Conservation (phyloP, 805 yeast genomes). For the Candida anglica region DNA sequence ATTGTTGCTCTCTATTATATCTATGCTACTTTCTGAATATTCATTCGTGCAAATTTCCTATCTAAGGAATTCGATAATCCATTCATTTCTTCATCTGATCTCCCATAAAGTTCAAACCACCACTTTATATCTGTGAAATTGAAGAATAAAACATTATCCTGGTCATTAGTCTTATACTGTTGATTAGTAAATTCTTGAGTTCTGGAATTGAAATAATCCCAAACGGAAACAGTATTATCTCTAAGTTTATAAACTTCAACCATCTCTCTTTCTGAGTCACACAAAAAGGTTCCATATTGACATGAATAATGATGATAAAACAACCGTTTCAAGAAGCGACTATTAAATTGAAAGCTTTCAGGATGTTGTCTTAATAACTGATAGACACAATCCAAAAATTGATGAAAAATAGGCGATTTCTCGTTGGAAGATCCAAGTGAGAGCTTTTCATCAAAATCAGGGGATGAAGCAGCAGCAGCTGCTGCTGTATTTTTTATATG, state of each 20-base stretch:
- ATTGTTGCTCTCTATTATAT: too few relatives aligned
- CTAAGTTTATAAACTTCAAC: conserved; percentile 31
- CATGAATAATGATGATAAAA: conserved; percentile 89
- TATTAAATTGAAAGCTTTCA: conserved; percentile 76
- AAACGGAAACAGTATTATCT: conserved; percentile 66
- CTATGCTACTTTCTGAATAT: not conserved
- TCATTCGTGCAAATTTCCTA: conserved; percentile 38
- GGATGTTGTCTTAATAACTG: conserved; percentile 76
- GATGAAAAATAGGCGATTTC: conserved; percentile 86
- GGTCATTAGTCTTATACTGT: conserved; percentile 31
- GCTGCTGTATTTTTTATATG: conserved; percentile 37
- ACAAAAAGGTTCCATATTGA: conserved; percentile 89
- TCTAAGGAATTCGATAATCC: conserved; percentile 38
- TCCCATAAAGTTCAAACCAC: conserved; percentile 87
- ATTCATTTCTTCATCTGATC: conserved; percentile 56
- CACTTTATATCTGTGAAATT: conserved; percentile 62
- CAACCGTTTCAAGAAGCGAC: conserved; percentile 77
- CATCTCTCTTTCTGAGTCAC: conserved; percentile 65
- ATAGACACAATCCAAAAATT: conserved; percentile 84
- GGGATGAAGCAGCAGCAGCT: conserved; percentile 15
- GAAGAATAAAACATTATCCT: conserved; percentile 51
- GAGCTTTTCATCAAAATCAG: conserved; percentile 17
- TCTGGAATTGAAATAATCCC: conserved; percentile 90
- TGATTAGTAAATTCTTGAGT: conserved; percentile 62
- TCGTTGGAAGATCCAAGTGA: conserved; percentile 29